A percentile compares a stretch with the other conserved stretches of the same genome.
Conservation (phyloP, 2,329 filamentous ascomycete genomes). For the Diaporthe amygdali region DNA sequence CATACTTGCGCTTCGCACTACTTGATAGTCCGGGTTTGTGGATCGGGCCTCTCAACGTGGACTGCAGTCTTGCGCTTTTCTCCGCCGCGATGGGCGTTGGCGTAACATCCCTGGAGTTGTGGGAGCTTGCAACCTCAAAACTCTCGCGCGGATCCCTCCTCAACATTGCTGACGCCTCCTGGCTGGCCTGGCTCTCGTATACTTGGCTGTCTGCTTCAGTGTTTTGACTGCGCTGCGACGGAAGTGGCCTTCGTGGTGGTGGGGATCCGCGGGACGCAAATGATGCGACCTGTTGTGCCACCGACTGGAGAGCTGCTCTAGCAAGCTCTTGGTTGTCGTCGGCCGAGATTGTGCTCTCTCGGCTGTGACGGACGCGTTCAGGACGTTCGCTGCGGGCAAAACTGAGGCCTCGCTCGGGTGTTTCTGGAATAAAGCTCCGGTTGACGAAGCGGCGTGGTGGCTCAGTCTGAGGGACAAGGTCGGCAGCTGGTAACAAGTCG, state of each 20-base stretch:
- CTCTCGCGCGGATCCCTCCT: conserved; percentile 62
- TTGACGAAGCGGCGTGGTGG: conserved; percentile 51
- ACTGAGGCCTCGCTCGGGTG: conserved; percentile 42
- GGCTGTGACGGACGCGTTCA: conserved; percentile 67
- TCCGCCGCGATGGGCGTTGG: conserved; percentile 50
- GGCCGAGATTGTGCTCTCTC: conserved; percentile 85
- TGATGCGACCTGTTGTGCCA: conserved; percentile 42
- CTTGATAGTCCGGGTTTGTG: conserved; percentile 41
- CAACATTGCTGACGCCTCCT: conserved; percentile 77
- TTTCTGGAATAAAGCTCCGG: conserved; percentile 48
- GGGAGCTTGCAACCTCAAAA: conserved; percentile 54
- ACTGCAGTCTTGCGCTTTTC: conserved; percentile 53
- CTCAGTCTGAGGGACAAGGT: conserved; percentile 67
- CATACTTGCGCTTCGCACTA: conserved; percentile 57
- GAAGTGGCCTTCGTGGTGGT: conserved; percentile 18
- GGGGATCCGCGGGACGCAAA: conserved; percentile 32
- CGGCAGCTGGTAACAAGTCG: conserved; percentile 64
- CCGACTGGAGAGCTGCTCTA: conserved; percentile 57
- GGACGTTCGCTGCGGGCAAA: conserved; percentile 33
- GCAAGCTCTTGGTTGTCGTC: conserved; percentile 64
- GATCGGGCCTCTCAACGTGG: conserved; percentile 54
- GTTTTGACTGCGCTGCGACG: conserved; percentile 28
- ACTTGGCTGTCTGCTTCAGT: conserved; percentile 62
- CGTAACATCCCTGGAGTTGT: conserved; percentile 48
- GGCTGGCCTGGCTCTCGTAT: conserved; percentile 77